Conservation (phyloP, 495 filamentous ascomycete species). For the Astrothelium macrocarpum region DNA sequence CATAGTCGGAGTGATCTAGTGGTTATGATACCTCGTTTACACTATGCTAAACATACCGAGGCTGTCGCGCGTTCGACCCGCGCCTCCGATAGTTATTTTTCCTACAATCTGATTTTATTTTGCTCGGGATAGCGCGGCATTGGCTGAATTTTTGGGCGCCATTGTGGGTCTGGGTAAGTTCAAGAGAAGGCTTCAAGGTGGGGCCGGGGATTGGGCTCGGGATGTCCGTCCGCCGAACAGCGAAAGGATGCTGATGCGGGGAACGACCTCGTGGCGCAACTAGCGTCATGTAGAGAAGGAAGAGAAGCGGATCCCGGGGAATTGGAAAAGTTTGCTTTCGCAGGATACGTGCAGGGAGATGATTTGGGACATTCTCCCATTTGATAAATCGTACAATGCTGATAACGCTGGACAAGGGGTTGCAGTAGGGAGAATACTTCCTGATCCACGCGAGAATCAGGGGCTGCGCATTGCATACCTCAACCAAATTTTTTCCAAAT, state of each 20-base stretch:
- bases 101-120: neutral
- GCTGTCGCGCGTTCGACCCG: conserved; percentile 6
- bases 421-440: neutral
- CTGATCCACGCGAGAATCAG: neutral
- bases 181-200: too few relatives aligned
- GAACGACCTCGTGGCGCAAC: neutral
- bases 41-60: neutral
- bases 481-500: neutral
- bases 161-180: too few relatives aligned
- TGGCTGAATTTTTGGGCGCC: too few relatives aligned
- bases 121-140: too few relatives aligned
- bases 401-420: neutral
- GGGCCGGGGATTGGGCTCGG: neutral
- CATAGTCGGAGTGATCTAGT: conserved; percentile 5
- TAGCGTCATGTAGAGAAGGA: neutral
- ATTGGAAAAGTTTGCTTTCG: neutral
- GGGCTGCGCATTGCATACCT: neutral
- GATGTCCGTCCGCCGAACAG: neutral
- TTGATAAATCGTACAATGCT: neutral
- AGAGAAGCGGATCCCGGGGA: neutral
- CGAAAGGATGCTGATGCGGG: neutral
- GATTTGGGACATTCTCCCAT: neutral
- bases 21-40: conserved; percentile 8
- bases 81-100: neutral
- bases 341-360: neutral